Evolutionary conservation across 768 basidiomycete species (phyloP).

Genomic region (Tephrocybe sp.): DNA sequence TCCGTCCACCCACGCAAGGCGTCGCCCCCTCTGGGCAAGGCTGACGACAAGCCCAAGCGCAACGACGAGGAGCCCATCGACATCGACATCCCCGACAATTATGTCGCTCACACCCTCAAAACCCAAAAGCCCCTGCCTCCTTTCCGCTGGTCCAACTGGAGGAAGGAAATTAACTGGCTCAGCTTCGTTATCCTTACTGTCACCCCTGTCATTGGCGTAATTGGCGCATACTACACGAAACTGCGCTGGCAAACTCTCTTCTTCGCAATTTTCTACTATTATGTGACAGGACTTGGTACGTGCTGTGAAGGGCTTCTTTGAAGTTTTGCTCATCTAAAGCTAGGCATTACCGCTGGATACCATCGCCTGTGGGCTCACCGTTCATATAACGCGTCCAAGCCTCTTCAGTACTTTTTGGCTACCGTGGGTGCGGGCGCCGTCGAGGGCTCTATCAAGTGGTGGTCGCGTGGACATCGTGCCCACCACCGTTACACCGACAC

Average conservation of each 20-base stretch:
- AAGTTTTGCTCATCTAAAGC: neutral
- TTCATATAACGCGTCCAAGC: conserved; percentile 86
- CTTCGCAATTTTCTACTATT: conserved; percentile 41
- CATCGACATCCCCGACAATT: conserved; percentile 77
- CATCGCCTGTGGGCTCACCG: conserved; percentile 98
- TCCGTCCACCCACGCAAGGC: conserved; percentile 27
- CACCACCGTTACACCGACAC: conserved; percentile 98
- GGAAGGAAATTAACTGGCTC: conserved; percentile 74
- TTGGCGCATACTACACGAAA: conserved; percentile 67
- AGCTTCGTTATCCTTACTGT: conserved; percentile 70
- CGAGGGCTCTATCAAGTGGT: conserved; percentile 98
- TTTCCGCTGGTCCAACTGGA: conserved; percentile 57
- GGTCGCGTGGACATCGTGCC: conserved; percentile 96
- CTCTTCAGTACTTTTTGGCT: conserved; percentile 84
- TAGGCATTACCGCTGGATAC: conserved; percentile 91
- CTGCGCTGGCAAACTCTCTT: conserved; percentile 73
- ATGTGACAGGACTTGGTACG: conserved; percentile 68
- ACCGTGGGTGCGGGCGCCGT: conserved; percentile 89
- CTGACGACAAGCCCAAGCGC: conserved; percentile 13
- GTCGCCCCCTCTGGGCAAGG: conserved; percentile 15
- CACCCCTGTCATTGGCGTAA: conserved; percentile 71
- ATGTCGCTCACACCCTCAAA: conserved; percentile 73
- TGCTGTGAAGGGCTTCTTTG: conserved; percentile 6
- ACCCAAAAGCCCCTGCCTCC: conserved; percentile 70
- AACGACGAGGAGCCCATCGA: conserved; percentile 40